Base-by-base conservation (phyloP, 306 rosid species). In the Gastrolobium bilobum region DNA sequence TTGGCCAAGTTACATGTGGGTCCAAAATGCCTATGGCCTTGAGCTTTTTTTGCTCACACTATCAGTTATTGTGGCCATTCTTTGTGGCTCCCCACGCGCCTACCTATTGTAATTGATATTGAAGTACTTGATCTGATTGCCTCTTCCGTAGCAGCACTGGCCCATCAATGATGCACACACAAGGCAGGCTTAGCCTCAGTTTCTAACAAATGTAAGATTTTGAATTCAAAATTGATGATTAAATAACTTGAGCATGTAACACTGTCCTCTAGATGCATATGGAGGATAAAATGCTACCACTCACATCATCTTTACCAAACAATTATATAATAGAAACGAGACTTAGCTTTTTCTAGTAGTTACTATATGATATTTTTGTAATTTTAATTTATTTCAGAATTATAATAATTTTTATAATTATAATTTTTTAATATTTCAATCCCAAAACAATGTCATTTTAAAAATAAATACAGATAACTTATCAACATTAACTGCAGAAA, bases 131-230 rank as follows among this genome's bases (percentile, higher is more conserved):
- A 65, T 56, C 9, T 10, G 51, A 8, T 47, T 42, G 58, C 31
- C 44, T 51, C 74, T 62, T 63, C 62, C 79, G 39, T 20, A 74
- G 54, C 65, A 84, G 13, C 76, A 68, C 40, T 82, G 86, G 33
- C 85, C 83, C 88, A 76, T 76, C 56, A 64, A 72, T 79, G 75
- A 77, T 85, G 70, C 71, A 51, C 65, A 51, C 65, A 2, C 53
- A 66, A 37, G 3, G 37, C 73, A 58, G 5, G 56, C 80, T 64
- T 65, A 34, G 34, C 10, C 73, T 63, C 67, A 4, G 34, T 73
- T 56, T 20, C 76, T 31, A 70, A 40, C 78, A 15, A 57, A 29
- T 47, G 8, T 3, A 11, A 6, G 2, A 40, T 52, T 70, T 64
- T n/a, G 2, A 66, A 72, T 76, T 78, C 84, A 61, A 81, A 71